Evolutionary conservation across 2,329 filamentous ascomycete species (phyloP), one percentile per base, ranked within the genome.

Genomic region (Hymenoscyphus linearis): DNA sequence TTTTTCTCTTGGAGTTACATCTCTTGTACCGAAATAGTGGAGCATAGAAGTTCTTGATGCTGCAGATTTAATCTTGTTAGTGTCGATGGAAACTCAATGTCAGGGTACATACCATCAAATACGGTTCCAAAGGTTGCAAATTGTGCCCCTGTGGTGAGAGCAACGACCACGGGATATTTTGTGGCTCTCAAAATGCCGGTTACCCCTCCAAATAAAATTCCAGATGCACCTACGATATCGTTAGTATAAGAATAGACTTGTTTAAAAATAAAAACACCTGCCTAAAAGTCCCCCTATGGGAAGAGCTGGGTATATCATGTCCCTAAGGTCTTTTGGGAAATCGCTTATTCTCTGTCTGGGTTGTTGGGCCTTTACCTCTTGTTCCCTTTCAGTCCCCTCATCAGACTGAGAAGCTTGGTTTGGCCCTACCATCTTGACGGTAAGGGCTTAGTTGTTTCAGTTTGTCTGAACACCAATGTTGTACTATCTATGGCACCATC

Each of bases 51-150:
- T 73, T 66, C 81, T 77, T 2, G 82, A 78, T 22, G 80, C 83
- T 86, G 61, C 12, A n/a, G 40, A 35, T 31, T 7, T 13, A 25
- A 16, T 60, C 31, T 64, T 58, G 53, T 37, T 53, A 54, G 58
- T 55, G 34, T 36, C 40, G 14, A 55, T 13, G 13, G 37, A 50
- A 12, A 60, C 71, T 57, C 35, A 5, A 58, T 31, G 31, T 14
- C 9, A 5, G 14, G 22, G 22, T 22, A 60, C 84, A 70, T 78
- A 86, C 88, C 87, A 81, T 87, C 93, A 72, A 87, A 97, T 16
- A 85, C 89, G 54, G 83, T 85, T 37, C 91, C 91, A 44, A 96
- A 81, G 50, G 84, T 81, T 74, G 91, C 91, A 84, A 90, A 96
- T 76, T 96, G 91, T 47, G 90, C 78, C 18, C 90, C 89, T 25